phyloP scores from a whole-genome alignment of 495 filamentous ascomycete genomes.

The Melanomma pulvis-pyrius region DNA sequence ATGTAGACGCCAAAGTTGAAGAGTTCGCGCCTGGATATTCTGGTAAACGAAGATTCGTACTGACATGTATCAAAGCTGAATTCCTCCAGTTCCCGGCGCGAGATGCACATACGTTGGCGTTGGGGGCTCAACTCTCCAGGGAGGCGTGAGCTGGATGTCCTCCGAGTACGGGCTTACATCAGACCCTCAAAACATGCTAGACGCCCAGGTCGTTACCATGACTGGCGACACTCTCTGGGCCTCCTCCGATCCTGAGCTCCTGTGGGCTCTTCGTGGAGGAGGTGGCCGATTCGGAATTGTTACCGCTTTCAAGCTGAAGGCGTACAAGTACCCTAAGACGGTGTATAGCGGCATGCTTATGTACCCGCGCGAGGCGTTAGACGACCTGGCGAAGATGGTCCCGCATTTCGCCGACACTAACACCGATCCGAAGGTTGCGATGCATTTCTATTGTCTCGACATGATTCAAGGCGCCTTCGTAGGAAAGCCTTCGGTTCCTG shows the following conservation, averaged over 20 bases:
- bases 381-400: constrained; percentile 30
- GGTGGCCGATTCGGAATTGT: constrained; percentile 41
- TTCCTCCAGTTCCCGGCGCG: constrained; percentile 34
- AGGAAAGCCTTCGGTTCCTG: constrained; percentile 27
- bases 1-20: constrained; percentile 37
- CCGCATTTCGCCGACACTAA: constrained; percentile 22
- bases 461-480: constrained; percentile 24
- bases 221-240: constrained; percentile 42
- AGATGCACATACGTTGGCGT: constrained; percentile 42
- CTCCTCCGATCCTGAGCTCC: constrained; percentile 40
- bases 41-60: background rate
- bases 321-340: constrained; percentile 32
- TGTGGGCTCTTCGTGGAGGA: constrained; percentile 43
- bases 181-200: constrained; percentile 44
- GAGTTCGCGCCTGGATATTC: constrained; percentile 38
- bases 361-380: constrained; percentile 30
- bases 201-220: constrained; percentile 40
- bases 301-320: constrained; percentile 37
- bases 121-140: constrained; percentile 35
- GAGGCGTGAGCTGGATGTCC: constrained; percentile 44
- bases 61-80: background rate
- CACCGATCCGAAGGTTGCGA: constrained; percentile 39
- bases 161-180: constrained; percentile 40
- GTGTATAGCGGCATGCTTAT: constrained; percentile 37
- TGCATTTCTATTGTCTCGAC: constrained; percentile 40